A percentile compares a stretch with the other conserved stretches of the same genome.
Evolutionary conservation across 768 basidiomycete species (phyloP).

Genomic region (Cystofilobasidium bisporidii): DNA sequence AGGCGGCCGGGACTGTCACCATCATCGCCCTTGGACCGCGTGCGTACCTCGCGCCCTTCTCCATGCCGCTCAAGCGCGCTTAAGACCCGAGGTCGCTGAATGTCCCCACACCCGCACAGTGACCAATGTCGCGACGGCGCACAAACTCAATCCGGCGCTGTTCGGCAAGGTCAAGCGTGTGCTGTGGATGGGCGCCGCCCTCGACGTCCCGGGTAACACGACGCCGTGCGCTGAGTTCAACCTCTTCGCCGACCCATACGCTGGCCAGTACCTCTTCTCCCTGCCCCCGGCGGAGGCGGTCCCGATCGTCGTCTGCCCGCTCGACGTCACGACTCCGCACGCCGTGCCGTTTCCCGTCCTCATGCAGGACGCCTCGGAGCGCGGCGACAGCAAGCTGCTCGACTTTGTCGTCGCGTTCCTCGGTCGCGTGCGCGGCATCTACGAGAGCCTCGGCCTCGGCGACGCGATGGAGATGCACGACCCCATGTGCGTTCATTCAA

Average conservation of each 20-base stretch:
- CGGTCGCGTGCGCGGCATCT: slow-evolving; percentile 61
- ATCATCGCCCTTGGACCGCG: slow-evolving; percentile 40
- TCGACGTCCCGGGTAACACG: slow-evolving; percentile 84
- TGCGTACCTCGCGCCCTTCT: slow-evolving; percentile 8
- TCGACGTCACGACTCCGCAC: slow-evolving; percentile 76
- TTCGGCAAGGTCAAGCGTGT: slow-evolving; percentile 54
- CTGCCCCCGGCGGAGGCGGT: slow-evolving; percentile 23
- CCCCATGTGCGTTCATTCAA: slow-evolving; percentile 45
- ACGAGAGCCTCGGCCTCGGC: slow-evolving; percentile 61
- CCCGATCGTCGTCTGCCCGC: slow-evolving; percentile 48
- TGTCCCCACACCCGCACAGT: slow-evolving; percentile 38
- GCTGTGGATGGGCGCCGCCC: slow-evolving; percentile 83
- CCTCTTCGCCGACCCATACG: slow-evolving; percentile 62
- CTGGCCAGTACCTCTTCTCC: slow-evolving; percentile 55
- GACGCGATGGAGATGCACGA: slow-evolving; percentile 88
- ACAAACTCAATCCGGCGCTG: slow-evolving; percentile 49
- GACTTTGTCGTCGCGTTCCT: slow-evolving; percentile 64
- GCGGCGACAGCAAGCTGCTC: slow-evolving; percentile 39
- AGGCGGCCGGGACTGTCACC: slow-evolving; percentile 35
- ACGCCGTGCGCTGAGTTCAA: slow-evolving; percentile 58
- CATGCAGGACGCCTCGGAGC: slow-evolving; percentile 45
- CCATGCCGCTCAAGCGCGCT: too few relatives aligned
- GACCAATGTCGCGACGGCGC: slow-evolving; percentile 65
- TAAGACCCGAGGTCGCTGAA: too few relatives aligned
- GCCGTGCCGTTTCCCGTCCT: slow-evolving; percentile 57